Evolutionary conservation across 2,329 filamentous ascomycete species (phyloP).

Genomic region (Amesomyces nigricolor): DNA sequence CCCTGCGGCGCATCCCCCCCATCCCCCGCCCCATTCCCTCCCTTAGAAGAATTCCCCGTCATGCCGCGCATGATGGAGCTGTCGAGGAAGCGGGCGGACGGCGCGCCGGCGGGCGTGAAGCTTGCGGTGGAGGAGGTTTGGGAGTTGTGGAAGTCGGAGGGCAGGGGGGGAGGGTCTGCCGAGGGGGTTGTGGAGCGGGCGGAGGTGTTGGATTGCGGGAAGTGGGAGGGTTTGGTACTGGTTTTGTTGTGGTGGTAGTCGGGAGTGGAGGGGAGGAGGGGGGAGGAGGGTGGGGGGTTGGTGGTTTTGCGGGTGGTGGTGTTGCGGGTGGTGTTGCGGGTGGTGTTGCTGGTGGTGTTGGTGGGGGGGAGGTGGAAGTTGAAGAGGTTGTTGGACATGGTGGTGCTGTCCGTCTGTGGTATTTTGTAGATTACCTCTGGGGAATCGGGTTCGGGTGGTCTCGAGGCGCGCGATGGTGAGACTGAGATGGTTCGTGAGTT

Average conservation of each 20-base stretch:
- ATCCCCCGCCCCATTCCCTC: not conserved
- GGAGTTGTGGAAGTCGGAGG: constrained; percentile 45
- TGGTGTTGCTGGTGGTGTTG: not conserved
- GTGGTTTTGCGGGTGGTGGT: not conserved
- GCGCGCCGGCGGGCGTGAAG: constrained; percentile 52
- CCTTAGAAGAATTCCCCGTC: constrained; percentile 12
- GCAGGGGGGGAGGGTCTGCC: constrained; percentile 23
- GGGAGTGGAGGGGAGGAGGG: constrained; percentile 13
- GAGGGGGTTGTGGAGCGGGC: constrained; percentile 14
- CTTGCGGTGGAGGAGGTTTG: constrained; percentile 47
- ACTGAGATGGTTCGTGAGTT: not conserved
- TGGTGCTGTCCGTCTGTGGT: constrained; percentile 15
- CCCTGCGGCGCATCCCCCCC: constrained; percentile 20
- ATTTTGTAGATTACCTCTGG: constrained; percentile 22
- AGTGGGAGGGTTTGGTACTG: not conserved
- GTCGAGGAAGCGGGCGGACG: constrained; percentile 49
- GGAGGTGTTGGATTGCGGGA: not conserved
- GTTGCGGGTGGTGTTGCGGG: not conserved
- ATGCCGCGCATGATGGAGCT: constrained; percentile 47
- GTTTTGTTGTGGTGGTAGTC: constrained; percentile 1
- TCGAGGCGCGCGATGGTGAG: not conserved
- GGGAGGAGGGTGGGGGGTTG: not conserved
- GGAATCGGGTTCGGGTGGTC: not conserved
- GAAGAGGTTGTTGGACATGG: constrained; percentile 13
- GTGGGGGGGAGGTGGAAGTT: constrained; percentile 3